Conservation (phyloP, 148 eudicot genomes). For the Rhododendron kiyosumense region DNA sequence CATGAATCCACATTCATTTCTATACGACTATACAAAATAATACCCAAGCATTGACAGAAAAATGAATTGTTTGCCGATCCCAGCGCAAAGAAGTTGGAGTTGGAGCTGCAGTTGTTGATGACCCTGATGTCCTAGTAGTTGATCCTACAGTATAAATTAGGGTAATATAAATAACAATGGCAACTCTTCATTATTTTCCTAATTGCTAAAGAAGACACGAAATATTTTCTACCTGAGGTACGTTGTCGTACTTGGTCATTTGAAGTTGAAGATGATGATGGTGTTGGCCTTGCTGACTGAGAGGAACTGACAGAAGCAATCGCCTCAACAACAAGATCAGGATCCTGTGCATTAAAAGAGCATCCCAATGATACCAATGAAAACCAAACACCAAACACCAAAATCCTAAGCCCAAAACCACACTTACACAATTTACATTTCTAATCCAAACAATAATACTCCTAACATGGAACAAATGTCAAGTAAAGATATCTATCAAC, state of each 20-base stretch:
- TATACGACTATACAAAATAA: background rate
- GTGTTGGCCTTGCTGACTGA: constrained; percentile 57
- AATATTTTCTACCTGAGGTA: constrained; percentile 23
- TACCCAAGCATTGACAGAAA: constrained; percentile 98
- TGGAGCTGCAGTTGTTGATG: constrained; percentile 47
- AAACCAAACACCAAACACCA: background rate
- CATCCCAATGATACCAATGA: background rate
- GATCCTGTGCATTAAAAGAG: constrained; percentile 49
- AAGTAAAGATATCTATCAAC: background rate
- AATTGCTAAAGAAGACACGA: background rate
- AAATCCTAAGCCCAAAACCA: background rate
- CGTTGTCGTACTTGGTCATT: constrained; percentile 50
- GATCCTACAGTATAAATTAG: constrained; percentile 38
- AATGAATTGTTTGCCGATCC: constrained; percentile 76
- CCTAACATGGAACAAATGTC: background rate
- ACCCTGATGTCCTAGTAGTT: constrained; percentile 56
- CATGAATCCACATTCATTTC: background rate
- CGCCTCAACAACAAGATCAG: constrained; percentile 82
- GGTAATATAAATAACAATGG: background rate
- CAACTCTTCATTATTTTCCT: background rate
- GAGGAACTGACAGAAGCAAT: constrained; percentile 53
- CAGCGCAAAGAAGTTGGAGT: constrained; percentile 71
- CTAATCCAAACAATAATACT: background rate
- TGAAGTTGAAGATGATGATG: constrained; percentile 48
- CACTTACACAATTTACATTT: background rate